Evolutionary conservation across 1,284 basidiomycete species (phyloP), one percentile per base, ranked within the genome.

Genomic region (Marasmius oreades): DNA sequence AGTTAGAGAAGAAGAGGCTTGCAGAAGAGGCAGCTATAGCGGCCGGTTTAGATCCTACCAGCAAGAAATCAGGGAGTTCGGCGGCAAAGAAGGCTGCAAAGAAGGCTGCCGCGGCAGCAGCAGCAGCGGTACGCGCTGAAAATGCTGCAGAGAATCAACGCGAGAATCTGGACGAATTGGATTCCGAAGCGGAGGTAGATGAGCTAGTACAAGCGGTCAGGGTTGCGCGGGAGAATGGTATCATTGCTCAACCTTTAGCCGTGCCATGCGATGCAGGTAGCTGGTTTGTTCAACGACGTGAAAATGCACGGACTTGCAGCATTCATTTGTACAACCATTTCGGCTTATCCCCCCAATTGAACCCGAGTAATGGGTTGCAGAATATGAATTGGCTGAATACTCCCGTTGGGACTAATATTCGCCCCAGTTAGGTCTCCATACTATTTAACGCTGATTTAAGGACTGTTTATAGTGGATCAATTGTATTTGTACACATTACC

Each of bases 271-370:
- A 77, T 62, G 77, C 76, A n/a, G 71, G 75, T 10, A 87, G 82
- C 18, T 91, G 86, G 86, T 92, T 92, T 66, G 85, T 92, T 26
- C 79, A 81, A 56, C 77, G 89, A n/a, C 72, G 89, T 55, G 89
- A 92, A 65, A 78, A 85, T 14, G 70, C 85, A 51, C 74, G 89
- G 58, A 86, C 81, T 61, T 90, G 86, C 69, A 77, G 82, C 55
- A 85, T 88, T 63, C 69, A 88, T 36, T 70, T 91, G 39, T 73
- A 81, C 1, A 80, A 77, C 52, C 85, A 88, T 4, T 70, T 91
- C 23, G 39, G 51, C 20, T 55, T 34, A 34, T 33, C 24, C 16
- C 42, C 48, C 37, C 43, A 28, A 22, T 10, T 42, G 20, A 48
- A 42, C 20, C 20, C 53, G 28, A 37, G 48, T 8, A 52, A 31